These are phyloP conservation scores for Neonectria faginata DNA, from an alignment of 2,329 filamentous ascomycete genomes.

Conservation along the genomic window DNA sequence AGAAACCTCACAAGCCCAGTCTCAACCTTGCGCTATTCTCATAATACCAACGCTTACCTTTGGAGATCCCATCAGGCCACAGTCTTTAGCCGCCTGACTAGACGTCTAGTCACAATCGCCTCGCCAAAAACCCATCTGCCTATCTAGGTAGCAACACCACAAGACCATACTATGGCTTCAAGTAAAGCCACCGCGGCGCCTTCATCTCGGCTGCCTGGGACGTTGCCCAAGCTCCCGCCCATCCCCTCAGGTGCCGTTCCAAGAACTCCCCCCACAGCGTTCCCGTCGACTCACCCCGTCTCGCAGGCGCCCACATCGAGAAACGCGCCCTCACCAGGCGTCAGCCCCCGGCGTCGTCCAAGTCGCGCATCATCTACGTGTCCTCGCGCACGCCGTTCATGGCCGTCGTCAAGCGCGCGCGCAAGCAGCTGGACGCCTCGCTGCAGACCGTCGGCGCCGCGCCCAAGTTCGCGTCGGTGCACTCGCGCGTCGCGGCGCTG, in stretches of 20 bases:
- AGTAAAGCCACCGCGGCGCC: slow-evolving; percentile 28
- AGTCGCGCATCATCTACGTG: slow-evolving; percentile 70
- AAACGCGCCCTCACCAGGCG: slow-evolving; percentile 60
- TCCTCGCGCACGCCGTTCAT: slow-evolving; percentile 75
- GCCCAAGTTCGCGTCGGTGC: slow-evolving; percentile 60
- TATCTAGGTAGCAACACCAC: slow-evolving; percentile 31
- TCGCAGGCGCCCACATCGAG: slow-evolving; percentile 60
- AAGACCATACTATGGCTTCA: slow-evolving; percentile 39
- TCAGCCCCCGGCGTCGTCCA: slow-evolving; percentile 57
- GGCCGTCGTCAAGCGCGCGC: slow-evolving; percentile 73
- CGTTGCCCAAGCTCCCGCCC: slow-evolving; percentile 50
- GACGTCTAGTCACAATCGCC: slow-evolving; percentile 4
- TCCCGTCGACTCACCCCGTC: slow-evolving; percentile 16
- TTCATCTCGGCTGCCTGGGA: slow-evolving; percentile 37
- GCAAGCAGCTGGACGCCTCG: slow-evolving; percentile 69
- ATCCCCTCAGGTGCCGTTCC: slow-evolving; percentile 49
- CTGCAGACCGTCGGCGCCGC: slow-evolving; percentile 58
- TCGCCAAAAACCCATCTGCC: slow-evolving; percentile 28
- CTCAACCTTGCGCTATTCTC: not conserved
- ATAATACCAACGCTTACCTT: not conserved
- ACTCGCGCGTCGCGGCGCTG: slow-evolving; percentile 59
- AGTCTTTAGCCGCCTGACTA: not conserved
- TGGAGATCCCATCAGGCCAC: not conserved
- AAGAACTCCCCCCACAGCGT: not conserved
- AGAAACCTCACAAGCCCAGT: not conserved